These are phyloP conservation scores for Phytophthora constricta DNA, from an alignment of 352 stramenopile genomes.

Conservation along the genomic window DNA sequence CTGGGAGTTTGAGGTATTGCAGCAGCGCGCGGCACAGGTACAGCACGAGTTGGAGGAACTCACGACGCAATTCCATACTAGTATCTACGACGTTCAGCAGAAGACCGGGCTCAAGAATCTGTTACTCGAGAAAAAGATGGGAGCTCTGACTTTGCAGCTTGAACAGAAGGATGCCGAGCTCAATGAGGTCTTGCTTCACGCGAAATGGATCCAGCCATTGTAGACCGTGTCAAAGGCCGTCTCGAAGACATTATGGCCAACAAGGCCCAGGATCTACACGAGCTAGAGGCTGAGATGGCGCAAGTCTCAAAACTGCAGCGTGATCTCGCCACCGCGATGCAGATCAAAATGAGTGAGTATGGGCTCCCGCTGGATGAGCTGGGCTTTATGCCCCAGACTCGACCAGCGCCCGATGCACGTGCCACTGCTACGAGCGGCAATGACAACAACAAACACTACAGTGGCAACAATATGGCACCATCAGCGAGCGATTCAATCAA, in stretches of 20 bases:
- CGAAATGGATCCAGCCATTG: slow-evolving; percentile 89
- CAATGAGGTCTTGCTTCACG: slow-evolving; percentile 91
- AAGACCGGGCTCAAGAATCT: slow-evolving; percentile 95
- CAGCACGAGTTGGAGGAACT: slow-evolving; percentile 90
- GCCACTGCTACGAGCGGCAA: slow-evolving; percentile 16
- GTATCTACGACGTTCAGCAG: slow-evolving; percentile 94
- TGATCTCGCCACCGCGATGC: slow-evolving; percentile 78
- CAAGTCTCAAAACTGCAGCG: slow-evolving; percentile 83
- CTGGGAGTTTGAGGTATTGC: slow-evolving; percentile 95
- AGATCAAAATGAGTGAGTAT: slow-evolving; percentile 92
- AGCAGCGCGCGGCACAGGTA: slow-evolving; percentile 88
- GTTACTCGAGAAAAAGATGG: slow-evolving; percentile 95
- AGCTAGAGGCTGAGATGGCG: slow-evolving; percentile 84
- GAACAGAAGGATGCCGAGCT: slow-evolving; percentile 94
- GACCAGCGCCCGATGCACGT: slow-evolving; percentile 26
- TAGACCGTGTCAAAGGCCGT: slow-evolving; percentile 84
- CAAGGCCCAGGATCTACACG: slow-evolving; percentile 84
- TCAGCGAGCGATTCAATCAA: slow-evolving; percentile 15
- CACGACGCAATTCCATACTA: slow-evolving; percentile 87
- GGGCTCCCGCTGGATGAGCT: slow-evolving; percentile 91
- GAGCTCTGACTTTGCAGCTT: slow-evolving; percentile 76
- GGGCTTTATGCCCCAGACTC: slow-evolving; percentile 60
- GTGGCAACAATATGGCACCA: background rate
- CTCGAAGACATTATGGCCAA: slow-evolving; percentile 92
- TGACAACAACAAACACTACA: slow-evolving; percentile 37